These are phyloP conservation scores for Phaffomyces opuntiae DNA, from an alignment of 805 yeast species.

Conservation along the genomic window DNA sequence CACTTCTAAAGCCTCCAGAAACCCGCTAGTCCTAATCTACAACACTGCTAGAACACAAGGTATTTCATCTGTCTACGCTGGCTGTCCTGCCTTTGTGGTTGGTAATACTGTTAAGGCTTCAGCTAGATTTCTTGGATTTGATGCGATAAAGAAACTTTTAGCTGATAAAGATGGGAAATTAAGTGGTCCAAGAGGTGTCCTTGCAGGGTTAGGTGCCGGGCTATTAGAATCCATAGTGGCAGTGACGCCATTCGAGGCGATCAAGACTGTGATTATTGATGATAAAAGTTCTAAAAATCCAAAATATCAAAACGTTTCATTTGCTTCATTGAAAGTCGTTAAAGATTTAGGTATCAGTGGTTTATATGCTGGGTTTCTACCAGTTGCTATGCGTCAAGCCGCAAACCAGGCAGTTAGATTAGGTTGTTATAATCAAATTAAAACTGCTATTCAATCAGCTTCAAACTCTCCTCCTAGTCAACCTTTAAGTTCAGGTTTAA, in stretches of 20 bases:
- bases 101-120: constrained; percentile 96
- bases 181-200: constrained; percentile 83
- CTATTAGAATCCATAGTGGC: constrained; percentile 86
- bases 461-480: constrained; percentile 58
- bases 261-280: constrained; percentile 92
- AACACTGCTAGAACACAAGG: constrained; percentile 77
- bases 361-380: constrained; percentile 81
- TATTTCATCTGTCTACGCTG: constrained; percentile 71
- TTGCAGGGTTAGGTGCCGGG: constrained; percentile 98
- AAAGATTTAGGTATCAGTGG: constrained; percentile 79
- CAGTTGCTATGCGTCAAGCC: constrained; percentile 93
- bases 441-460: constrained; percentile 66
- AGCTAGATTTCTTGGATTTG: constrained; percentile 91
- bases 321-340: constrained; percentile 58
- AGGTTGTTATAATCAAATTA: constrained; percentile 88
- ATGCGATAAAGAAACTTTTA: constrained; percentile 68
- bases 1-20: constrained; percentile 57
- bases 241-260: constrained; percentile 95
- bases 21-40: constrained; percentile 76
- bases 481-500: constrained; percentile 70
- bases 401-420: constrained; percentile 91
- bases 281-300: constrained; percentile 77
- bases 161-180: constrained; percentile 82
- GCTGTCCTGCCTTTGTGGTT: constrained; percentile 93
- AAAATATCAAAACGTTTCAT: constrained; percentile 54